phyloP scores from a whole-genome alignment of 352 stramenopile species.

The Phytophthora melonis region DNA sequence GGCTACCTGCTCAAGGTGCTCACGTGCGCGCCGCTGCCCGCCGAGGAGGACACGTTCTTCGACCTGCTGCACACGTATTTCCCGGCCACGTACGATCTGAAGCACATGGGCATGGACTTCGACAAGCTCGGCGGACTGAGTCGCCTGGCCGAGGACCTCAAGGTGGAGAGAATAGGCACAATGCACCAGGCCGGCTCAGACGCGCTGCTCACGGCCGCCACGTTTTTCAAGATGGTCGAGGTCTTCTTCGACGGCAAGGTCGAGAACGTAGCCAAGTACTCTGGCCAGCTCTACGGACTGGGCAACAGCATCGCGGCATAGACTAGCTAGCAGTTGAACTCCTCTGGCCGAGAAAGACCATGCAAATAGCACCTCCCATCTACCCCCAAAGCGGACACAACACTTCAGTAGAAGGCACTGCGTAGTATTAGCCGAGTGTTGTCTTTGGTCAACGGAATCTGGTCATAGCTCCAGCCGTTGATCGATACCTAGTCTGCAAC shows the following conservation, averaged over 20 bases:
- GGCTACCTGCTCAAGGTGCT: slow-evolving; percentile 98
- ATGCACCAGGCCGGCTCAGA: slow-evolving; percentile 99
- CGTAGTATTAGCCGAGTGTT: slow-evolving; percentile 15
- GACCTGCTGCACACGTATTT: slow-evolving; percentile 99
- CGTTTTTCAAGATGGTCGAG: slow-evolving; percentile 94
- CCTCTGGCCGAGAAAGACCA: slow-evolving; percentile 22
- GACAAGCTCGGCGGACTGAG: slow-evolving; percentile 98
- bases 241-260: slow-evolving; percentile 90
- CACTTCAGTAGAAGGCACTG: slow-evolving; percentile 14
- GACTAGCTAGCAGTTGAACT: slow-evolving; percentile 33
- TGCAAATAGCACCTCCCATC: slow-evolving; percentile 35
- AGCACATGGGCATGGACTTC: slow-evolving; percentile 98
- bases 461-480: background rate
- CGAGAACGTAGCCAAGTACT: slow-evolving; percentile 87
- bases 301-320: slow-evolving; percentile 68
- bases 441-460: background rate
- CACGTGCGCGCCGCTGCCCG: slow-evolving; percentile 90
- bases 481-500: slow-evolving; percentile 6
- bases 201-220: slow-evolving; percentile 95
- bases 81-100: slow-evolving; percentile 98
- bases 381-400: background rate
- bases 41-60: slow-evolving; percentile 95
- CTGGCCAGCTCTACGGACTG: slow-evolving; percentile 86
- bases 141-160: slow-evolving; percentile 96
- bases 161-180: slow-evolving; percentile 97